A percentile compares a stretch with the other conserved stretches of the same genome.
These are phyloP conservation scores for Ammopiptanthus mongolicus DNA, from an alignment of 306 rosid species.

Conservation along the genomic window DNA sequence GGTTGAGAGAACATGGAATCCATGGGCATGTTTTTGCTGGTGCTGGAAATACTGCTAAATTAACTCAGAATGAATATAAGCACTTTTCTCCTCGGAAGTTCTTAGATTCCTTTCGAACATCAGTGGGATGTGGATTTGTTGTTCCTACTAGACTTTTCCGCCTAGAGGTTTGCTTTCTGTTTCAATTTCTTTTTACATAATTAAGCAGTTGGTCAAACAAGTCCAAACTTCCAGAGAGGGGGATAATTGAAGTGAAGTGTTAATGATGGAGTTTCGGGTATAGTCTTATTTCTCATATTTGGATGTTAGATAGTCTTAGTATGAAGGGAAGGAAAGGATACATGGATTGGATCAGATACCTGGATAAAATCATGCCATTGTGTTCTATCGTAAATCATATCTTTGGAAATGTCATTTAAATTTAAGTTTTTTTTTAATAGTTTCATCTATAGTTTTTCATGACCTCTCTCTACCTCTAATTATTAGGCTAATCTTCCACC, in stretches of 20 bases:
- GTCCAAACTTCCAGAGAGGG: neutral
- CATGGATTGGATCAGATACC: no score
- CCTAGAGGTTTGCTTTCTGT: constrained; percentile 66
- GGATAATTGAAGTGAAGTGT: neutral
- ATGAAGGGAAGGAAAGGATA: neutral
- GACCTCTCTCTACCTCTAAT: no score
- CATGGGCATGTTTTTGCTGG: constrained; percentile 96
- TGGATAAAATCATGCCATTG: no score
- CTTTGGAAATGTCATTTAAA: no score
- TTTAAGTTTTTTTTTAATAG: no score
- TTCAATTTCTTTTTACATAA: constrained; percentile 2
- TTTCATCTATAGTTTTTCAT: no score
- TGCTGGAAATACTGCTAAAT: constrained; percentile 77
- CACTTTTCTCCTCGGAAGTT: constrained; percentile 60
- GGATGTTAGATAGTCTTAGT: neutral
- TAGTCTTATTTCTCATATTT: neutral
- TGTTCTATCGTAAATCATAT: no score
- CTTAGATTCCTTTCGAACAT: constrained; percentile 69
- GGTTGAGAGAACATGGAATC: constrained; percentile 86
- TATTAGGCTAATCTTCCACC: no score
- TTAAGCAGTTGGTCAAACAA: neutral
- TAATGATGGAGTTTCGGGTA: neutral
- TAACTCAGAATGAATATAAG: constrained; percentile 72
- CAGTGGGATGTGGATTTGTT: constrained; percentile 88
- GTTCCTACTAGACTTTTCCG: constrained; percentile 82